phyloP scores from a whole-genome alignment of 768 basidiomycete genomes.

The Pleurotus tuoliensis region DNA sequence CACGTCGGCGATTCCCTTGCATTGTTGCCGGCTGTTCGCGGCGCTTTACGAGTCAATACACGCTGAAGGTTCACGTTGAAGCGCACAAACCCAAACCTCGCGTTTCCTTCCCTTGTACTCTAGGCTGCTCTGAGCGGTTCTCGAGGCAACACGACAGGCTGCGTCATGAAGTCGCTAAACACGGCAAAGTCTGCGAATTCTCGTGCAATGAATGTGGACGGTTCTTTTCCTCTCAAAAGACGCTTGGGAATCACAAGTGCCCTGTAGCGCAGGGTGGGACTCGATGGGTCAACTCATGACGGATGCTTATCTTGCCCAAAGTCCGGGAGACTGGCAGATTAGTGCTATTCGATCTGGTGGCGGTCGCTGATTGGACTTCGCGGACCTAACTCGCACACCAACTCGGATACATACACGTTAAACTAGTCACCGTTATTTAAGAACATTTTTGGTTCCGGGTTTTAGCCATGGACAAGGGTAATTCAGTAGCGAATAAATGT shows the following conservation, averaged over 20 bases:
- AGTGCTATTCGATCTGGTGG: neutral
- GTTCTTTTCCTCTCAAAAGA: slow-evolving; percentile 51
- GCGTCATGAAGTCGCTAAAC: slow-evolving; percentile 56
- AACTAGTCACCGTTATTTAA: neutral
- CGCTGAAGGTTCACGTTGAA: slow-evolving; percentile 51
- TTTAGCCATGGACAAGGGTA: slow-evolving; percentile 19
- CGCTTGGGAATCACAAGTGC: slow-evolving; percentile 53
- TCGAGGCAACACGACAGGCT: slow-evolving; percentile 55
- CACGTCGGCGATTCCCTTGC: slow-evolving; percentile 44
- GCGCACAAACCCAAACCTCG: slow-evolving; percentile 52
- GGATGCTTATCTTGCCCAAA: neutral
- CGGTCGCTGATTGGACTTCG: slow-evolving; percentile 1
- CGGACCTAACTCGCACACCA: neutral
- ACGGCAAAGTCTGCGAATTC: slow-evolving; percentile 54
- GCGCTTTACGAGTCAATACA: slow-evolving; percentile 51
- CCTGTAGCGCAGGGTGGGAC: slow-evolving; percentile 46
- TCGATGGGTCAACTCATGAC: slow-evolving; percentile 39
- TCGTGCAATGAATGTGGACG: slow-evolving; percentile 46
- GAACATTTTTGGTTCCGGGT: neutral
- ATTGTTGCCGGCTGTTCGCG: slow-evolving; percentile 42
- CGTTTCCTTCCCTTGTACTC: slow-evolving; percentile 43
- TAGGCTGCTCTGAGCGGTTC: slow-evolving; percentile 53
- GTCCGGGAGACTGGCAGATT: neutral
- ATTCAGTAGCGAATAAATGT: slow-evolving; percentile 4
- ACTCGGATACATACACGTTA: neutral